These are phyloP conservation scores for Diplodia intermedia DNA, from an alignment of 2,329 filamentous ascomycete genomes.

Conservation along the genomic window DNA sequence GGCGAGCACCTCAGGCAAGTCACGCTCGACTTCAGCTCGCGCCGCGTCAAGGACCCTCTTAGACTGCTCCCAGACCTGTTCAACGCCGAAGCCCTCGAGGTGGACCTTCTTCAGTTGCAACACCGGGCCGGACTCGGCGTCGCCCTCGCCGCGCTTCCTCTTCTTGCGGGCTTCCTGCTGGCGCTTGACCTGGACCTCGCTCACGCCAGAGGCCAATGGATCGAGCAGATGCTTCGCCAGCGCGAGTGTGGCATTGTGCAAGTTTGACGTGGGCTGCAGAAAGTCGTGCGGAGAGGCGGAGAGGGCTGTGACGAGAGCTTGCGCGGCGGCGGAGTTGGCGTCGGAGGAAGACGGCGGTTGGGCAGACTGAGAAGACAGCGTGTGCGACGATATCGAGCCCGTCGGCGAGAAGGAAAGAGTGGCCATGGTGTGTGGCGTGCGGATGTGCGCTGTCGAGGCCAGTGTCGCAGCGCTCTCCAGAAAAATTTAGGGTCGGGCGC, in stretches of 20 bases:
- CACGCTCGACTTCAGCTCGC: constrained; percentile 60
- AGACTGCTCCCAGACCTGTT: constrained; percentile 94
- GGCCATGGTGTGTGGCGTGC: constrained; percentile 30
- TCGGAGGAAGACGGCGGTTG: constrained; percentile 46
- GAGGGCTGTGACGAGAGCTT: constrained; percentile 64
- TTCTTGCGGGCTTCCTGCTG: constrained; percentile 75
- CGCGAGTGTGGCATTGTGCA: constrained; percentile 73
- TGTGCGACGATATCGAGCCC: constrained; percentile 50
- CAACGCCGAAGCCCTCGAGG: constrained; percentile 82
- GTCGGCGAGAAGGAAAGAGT: constrained; percentile 42
- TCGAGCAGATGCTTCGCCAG: constrained; percentile 84
- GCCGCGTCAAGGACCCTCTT: constrained; percentile 78
- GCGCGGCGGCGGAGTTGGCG: constrained; percentile 37
- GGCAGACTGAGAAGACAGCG: constrained; percentile 47
- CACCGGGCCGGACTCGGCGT: constrained; percentile 56
- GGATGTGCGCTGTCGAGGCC: background rate
- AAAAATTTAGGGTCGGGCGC: constrained; percentile 29
- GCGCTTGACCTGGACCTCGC: constrained; percentile 72
- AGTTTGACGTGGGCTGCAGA: constrained; percentile 71
- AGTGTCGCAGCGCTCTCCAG: constrained; percentile 11
- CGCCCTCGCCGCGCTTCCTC: constrained; percentile 70
- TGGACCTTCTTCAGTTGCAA: constrained; percentile 84
- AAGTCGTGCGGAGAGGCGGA: constrained; percentile 73
- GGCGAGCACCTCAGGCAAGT: constrained; percentile 49
- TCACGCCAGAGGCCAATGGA: constrained; percentile 74